phyloP scores from a whole-genome alignment of 169 alveolate species.

The Plasmodium vinckei region DNA sequence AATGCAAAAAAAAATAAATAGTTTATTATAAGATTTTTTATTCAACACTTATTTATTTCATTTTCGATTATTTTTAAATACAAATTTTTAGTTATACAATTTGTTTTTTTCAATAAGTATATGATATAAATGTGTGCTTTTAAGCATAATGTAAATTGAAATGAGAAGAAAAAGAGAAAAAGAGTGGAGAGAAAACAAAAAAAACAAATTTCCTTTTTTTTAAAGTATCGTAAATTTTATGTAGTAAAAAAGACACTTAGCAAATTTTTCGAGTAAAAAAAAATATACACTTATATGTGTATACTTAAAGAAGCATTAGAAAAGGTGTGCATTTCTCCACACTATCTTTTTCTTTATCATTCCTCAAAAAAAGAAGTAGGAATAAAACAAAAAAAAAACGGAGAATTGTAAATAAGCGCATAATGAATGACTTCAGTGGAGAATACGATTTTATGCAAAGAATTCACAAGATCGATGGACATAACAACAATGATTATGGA shows the following conservation, averaged over 20 bases:
- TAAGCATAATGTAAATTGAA: conserved; percentile 11
- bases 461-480: conserved; percentile 69
- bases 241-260: background rate
- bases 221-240: background rate
- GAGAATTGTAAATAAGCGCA: background rate
- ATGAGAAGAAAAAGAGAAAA: conserved; percentile 1
- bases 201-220: background rate
- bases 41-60: background rate
- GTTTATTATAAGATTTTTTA: background rate
- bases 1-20: background rate
- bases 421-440: conserved; percentile 70
- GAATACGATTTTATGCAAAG: conserved; percentile 76
- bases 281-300: too few relatives aligned
- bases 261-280: background rate
- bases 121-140: conserved; percentile 1
- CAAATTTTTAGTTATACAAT: background rate
- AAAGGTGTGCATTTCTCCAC: too few relatives aligned
- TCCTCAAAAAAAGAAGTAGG: too few relatives aligned
- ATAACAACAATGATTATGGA: conserved; percentile 26
- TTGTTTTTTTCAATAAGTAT: background rate
- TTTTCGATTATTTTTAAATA: conserved; percentile 10
- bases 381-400: too few relatives aligned
- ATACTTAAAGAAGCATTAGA: too few relatives aligned
- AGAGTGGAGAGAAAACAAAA: background rate
- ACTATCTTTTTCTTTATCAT: too few relatives aligned